Evolutionary conservation across 495 filamentous ascomycete species (phyloP).

Genomic region (Penicillium tannophilum): DNA sequence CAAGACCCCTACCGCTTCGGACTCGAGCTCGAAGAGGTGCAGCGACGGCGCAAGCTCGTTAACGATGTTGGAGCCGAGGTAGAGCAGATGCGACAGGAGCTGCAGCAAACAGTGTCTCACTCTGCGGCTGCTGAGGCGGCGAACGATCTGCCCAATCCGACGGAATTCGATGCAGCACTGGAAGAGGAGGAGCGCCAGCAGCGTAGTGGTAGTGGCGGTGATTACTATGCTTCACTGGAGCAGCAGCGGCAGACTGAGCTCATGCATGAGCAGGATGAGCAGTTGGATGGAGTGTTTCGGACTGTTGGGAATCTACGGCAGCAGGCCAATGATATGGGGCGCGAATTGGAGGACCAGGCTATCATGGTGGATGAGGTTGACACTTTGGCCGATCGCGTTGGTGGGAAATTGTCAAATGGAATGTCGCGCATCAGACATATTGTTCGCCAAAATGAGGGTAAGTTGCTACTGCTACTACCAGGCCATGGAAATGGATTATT

Average conservation of each 20-base stretch:
- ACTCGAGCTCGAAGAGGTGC: conserved; percentile 80
- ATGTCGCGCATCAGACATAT: conserved; percentile 83
- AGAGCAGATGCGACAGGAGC: conserved; percentile 83
- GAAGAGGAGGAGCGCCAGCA: conserved; percentile 31
- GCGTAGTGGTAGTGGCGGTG: conserved; percentile 55
- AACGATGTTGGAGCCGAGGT: conserved; percentile 87
- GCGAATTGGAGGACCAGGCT: conserved; percentile 91
- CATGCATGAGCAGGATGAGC: conserved; percentile 93
- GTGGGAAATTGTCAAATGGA: conserved; percentile 80
- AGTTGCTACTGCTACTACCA: conserved; percentile 22
- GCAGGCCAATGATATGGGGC: conserved; percentile 92
- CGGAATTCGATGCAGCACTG: conserved; percentile 59
- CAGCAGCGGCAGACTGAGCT: conserved; percentile 87
- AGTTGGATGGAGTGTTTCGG: conserved; percentile 86
- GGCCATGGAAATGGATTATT: not conserved
- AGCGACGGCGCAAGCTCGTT: conserved; percentile 77
- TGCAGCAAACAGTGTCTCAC: conserved; percentile 54
- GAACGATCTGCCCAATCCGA: conserved; percentile 66
- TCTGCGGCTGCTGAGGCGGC: conserved; percentile 19
- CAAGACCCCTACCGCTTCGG: conserved; percentile 88
- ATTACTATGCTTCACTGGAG: conserved; percentile 83
- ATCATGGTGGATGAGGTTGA: conserved; percentile 82
- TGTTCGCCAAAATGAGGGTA: conserved; percentile 90
- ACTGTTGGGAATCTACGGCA: conserved; percentile 87
- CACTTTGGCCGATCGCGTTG: conserved; percentile 79